These are phyloP conservation scores for Serendipita vermifera DNA, from an alignment of 768 basidiomycete species.

Conservation along the genomic window DNA sequence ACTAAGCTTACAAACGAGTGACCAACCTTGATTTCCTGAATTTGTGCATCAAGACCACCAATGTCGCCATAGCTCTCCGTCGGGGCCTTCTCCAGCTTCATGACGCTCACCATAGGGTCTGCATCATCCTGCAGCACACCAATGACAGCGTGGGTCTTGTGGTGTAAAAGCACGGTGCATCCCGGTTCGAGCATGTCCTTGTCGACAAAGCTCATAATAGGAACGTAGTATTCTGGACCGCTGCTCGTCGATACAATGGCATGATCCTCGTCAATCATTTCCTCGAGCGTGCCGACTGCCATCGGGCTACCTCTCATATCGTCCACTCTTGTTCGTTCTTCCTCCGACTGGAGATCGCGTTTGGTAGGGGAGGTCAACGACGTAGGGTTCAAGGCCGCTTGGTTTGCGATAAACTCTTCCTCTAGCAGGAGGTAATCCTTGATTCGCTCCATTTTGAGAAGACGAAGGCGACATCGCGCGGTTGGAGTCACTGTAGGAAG, in stretches of 20 bases:
- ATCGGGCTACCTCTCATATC: conserved; percentile 90
- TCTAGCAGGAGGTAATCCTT: conserved; percentile 95
- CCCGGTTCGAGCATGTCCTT: conserved; percentile 95
- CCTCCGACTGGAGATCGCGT: conserved; percentile 89
- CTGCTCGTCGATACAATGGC: conserved; percentile 95
- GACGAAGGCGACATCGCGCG: conserved; percentile 85
- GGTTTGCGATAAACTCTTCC: conserved; percentile 88
- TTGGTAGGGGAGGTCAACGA: conserved; percentile 29
- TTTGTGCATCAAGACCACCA: conserved; percentile 91
- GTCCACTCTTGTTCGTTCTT: conserved; percentile 86
- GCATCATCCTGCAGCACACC: conserved; percentile 92
- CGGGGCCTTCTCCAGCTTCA: conserved; percentile 98
- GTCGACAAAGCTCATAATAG: conserved; percentile 96
- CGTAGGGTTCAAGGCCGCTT: conserved; percentile 81
- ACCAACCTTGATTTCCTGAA: conserved; percentile 93
- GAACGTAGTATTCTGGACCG: conserved; percentile 93
- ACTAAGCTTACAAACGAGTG: no score
- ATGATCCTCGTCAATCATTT: conserved; percentile 96
- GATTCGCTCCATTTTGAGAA: conserved; percentile 94
- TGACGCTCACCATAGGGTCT: conserved; percentile 92
- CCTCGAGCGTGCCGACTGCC: conserved; percentile 97
- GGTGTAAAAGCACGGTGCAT: conserved; percentile 87
- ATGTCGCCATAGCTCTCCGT: conserved; percentile 98
- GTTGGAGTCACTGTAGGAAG: conserved; percentile 89
- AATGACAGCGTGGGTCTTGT: conserved; percentile 89